These are phyloP conservation scores for Ochromonas danica DNA, from an alignment of 108 stramenopile species.

Conservation along the genomic window DNA sequence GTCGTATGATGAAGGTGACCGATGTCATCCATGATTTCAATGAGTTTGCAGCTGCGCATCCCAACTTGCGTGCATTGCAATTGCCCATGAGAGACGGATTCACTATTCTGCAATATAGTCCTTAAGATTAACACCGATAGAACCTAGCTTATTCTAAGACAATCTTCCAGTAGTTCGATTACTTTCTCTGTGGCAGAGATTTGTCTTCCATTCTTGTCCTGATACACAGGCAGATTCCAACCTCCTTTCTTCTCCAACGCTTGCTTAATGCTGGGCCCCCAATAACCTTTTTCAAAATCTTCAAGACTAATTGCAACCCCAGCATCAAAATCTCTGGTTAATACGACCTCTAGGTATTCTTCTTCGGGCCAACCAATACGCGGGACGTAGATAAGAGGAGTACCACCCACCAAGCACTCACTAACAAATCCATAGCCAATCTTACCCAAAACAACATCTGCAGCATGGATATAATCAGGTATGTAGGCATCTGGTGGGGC, in stretches of 20 bases:
- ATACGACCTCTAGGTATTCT: not conserved
- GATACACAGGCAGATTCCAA: too few species aligned
- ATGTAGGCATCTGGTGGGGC: not conserved
- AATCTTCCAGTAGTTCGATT: too few species aligned
- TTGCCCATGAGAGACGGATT: constrained; percentile 82
- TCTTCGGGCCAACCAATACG: constrained; percentile 33
- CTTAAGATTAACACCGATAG: not conserved
- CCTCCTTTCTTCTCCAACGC: too few species aligned
- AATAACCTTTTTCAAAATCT: not conserved
- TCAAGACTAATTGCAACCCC: not conserved
- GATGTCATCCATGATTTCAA: constrained; percentile 83
- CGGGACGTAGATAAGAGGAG: constrained; percentile 26
- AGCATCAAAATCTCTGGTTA: not conserved
- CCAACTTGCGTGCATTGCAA: constrained; percentile 69
- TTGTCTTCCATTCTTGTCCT: too few species aligned
- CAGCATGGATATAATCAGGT: constrained; percentile 1
- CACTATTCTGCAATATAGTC: constrained; percentile 60
- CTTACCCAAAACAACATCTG: constrained; percentile 32
- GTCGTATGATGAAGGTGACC: constrained; percentile 65
- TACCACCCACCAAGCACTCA: constrained; percentile 19
- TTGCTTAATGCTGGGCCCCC: too few species aligned
- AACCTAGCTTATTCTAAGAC: not conserved
- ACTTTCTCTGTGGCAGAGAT: too few species aligned
- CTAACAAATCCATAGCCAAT: constrained; percentile 32
- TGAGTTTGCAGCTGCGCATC: constrained; percentile 65